Evolutionary conservation across 2,329 filamentous ascomycete genomes (phyloP), one percentile per base, ranked within the genome.

Genomic region (Ophiostoma pallidulum): DNA sequence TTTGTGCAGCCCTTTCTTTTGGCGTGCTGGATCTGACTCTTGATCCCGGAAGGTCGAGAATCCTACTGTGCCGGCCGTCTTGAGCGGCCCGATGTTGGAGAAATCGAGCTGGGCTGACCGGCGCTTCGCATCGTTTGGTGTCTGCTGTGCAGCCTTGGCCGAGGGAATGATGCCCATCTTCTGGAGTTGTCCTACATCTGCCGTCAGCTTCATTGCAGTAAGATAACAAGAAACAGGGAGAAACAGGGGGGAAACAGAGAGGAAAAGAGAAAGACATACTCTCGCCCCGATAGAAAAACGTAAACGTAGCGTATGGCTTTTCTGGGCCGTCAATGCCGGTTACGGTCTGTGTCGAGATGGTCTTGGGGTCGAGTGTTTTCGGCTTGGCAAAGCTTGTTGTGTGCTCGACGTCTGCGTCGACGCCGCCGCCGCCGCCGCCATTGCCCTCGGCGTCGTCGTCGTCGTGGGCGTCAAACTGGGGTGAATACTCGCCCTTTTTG

Each of bases 331-430:
- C 92, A 53, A 97, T 94, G 16, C 91, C 92, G 8, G 92, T 97
- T n/a, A 98, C 92, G 0, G 92, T 98, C 67, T 98, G 92, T 3
- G 92, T 98, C 61, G 90, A 97, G 61, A 98, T 98, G 3, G 88
- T 89, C 68, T 96, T 96, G 0, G 91, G 91, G 67, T 97, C 94
- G 45, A 96, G 74, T 2, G 88, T 85, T 73, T 96, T 97, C 13
- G 90, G 91, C 68, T 96, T 94, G 9, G 91, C 91, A 65, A 97
- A 97, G 62, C 90, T 95, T 8, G 92, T 97, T 2, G 92, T 97
- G 63, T 98, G 92, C 66, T 97, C 92, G 48, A 96, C 78, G 59
- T 95, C 88, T 35, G 80, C 84, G 57, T 90, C 86, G 51, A 85
- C 78, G 24, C 73, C 72, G 13, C 72, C 74, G 24, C 70, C 69